Conservation (phyloP, 2,329 filamentous ascomycete genomes). For the Arthroderma sp. region DNA sequence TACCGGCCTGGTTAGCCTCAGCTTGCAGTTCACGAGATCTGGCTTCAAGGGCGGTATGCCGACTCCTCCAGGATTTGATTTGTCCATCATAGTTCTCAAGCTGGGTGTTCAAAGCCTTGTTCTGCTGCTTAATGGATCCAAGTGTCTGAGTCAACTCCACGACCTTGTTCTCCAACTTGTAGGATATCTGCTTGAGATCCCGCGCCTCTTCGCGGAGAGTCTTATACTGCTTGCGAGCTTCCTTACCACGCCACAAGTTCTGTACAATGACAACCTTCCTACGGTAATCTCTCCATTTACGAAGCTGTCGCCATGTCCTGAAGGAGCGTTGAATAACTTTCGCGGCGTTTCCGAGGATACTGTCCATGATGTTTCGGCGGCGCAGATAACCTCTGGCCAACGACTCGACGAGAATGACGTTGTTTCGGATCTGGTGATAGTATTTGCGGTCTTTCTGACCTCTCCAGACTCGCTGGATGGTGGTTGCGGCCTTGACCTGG, state of each 20-base stretch:
- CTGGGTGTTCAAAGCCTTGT: slow-evolving; percentile 76
- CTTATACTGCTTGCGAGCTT: slow-evolving; percentile 77
- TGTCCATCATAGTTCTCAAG: slow-evolving; percentile 94
- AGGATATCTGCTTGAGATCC: slow-evolving; percentile 98
- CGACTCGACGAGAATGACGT: slow-evolving; percentile 80
- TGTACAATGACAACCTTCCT: slow-evolving; percentile 82
- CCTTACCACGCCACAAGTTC: slow-evolving; percentile 79
- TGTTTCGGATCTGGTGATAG: slow-evolving; percentile 65
- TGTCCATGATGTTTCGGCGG: slow-evolving; percentile 86
- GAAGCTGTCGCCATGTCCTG: slow-evolving; percentile 67
- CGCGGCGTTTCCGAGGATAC: slow-evolving; percentile 81
- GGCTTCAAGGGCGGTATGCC: slow-evolving; percentile 79
- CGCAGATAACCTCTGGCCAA: slow-evolving; percentile 83
- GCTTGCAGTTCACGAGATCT: slow-evolving; percentile 88
- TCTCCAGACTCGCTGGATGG: slow-evolving; percentile 90
- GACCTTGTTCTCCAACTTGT: slow-evolving; percentile 99
- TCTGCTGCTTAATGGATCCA: slow-evolving; percentile 84
- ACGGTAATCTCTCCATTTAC: slow-evolving; percentile 75
- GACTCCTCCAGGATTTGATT: slow-evolving; percentile 88
- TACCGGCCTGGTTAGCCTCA: slow-evolving; percentile 95
- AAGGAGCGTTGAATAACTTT: slow-evolving; percentile 82
- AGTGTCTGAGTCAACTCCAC: slow-evolving; percentile 92
- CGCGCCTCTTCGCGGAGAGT: slow-evolving; percentile 84
- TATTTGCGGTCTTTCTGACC: slow-evolving; percentile 78
- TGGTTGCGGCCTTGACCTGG: slow-evolving; percentile 74